A percentile compares a stretch with the other conserved stretches of the same genome.
phyloP scores from a whole-genome alignment of 345 rosid species.

The Excoecaria agallocha region DNA sequence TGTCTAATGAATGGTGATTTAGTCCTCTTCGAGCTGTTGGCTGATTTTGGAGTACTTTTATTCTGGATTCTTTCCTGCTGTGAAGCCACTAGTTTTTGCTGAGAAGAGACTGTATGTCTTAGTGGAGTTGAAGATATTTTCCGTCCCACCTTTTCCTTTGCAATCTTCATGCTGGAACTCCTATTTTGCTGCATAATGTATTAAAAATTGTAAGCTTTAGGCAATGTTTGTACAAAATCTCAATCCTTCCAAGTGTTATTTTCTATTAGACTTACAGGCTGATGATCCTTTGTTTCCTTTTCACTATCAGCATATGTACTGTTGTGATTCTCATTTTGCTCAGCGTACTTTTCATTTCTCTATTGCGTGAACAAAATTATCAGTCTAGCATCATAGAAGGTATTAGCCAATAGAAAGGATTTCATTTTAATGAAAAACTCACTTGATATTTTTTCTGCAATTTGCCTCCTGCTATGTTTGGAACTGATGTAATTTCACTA shows the following conservation, averaged over 20 bases:
- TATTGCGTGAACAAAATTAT: slow-evolving; percentile 16
- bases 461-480: slow-evolving; percentile 29
- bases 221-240: background rate
- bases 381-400: slow-evolving; percentile 4
- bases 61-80: slow-evolving; percentile 11
- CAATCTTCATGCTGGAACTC: slow-evolving; percentile 19
- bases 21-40: slow-evolving; percentile 30
- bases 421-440: slow-evolving; percentile 23
- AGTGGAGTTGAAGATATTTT: slow-evolving; percentile 24
- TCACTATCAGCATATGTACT: background rate
- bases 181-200: slow-evolving; percentile 23
- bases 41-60: slow-evolving; percentile 21
- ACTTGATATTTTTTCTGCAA: slow-evolving; percentile 44
- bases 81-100: slow-evolving; percentile 27
- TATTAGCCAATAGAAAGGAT: background rate
- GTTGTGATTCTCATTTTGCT: slow-evolving; percentile 19
- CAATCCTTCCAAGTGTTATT: background rate
- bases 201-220: slow-evolving; percentile 9
- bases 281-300: slow-evolving; percentile 20
- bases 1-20: slow-evolving; percentile 37
- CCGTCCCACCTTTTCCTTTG: slow-evolving; percentile 24
- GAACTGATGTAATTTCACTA: slow-evolving; percentile 35
- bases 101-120: slow-evolving; percentile 29
- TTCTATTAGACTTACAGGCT: slow-evolving; percentile 26
- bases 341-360: slow-evolving; percentile 28